phyloP scores from a whole-genome alignment of 441 rosid genomes.

The Bocquillonia castaneifolia region DNA sequence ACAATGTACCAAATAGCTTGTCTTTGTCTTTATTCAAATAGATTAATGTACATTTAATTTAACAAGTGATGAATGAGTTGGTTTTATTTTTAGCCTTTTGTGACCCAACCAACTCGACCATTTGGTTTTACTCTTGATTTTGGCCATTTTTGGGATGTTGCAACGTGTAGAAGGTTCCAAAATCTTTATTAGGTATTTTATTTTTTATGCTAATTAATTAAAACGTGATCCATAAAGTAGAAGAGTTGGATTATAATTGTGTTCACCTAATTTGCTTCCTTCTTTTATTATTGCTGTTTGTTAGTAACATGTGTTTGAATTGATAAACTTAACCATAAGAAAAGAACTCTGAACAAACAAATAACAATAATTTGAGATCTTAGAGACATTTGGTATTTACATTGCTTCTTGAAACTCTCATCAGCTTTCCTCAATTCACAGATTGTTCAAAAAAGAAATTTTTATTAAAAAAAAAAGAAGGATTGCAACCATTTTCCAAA shows the following conservation, averaged over 20 bases:
- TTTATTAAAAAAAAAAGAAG: no score
- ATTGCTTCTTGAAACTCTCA: no score
- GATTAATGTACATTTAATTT: neutral
- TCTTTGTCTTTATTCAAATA: neutral
- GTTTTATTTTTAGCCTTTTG: neutral
- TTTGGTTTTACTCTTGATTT: conserved; percentile 4
- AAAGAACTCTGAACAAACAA: no score
- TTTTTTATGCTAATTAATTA: neutral
- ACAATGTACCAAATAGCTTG: no score
- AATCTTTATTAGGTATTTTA: neutral
- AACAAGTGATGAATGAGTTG: neutral
- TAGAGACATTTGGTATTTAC: no score
- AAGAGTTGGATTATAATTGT: neutral
- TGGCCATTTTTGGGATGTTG: neutral
- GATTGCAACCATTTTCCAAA: no score
- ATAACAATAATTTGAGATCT: no score
- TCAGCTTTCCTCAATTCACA: no score
- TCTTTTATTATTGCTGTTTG: neutral
- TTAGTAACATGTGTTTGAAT: no score
- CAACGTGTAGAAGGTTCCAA: conserved; percentile 9
- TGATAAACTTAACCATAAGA: no score
- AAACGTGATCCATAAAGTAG: neutral
- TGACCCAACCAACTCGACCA: conserved; percentile 2
- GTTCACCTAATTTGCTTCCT: neutral
- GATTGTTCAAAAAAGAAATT: no score